Evolutionary conservation across 2,329 filamentous ascomycete species (phyloP), one percentile per base, ranked within the genome.

Genomic region (Calonectria pseudoturangicola): DNA sequence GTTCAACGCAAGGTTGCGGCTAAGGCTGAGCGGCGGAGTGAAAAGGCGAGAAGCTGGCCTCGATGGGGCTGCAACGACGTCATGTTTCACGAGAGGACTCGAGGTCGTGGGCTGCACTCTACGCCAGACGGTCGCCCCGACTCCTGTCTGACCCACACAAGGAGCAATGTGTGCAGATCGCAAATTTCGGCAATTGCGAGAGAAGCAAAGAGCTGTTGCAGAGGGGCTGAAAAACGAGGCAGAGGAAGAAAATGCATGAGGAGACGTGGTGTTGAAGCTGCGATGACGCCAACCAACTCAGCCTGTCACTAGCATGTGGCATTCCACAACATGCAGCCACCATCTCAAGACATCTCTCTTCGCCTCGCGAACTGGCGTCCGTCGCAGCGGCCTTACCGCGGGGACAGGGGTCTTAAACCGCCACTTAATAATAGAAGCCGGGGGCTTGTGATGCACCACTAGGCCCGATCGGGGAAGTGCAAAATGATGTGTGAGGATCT

Each of bases 41-140:
- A 28, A 47, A 16, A n/a, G 50, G 41, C 45, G 25, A 60, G 45
- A 21, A 21, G 41, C 27, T 33, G 27, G n/a, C 18, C 28, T 60
- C 21, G 48, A 62, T 25, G 58, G 58, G 45, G 47, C 56, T 63
- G 33, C 56, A 51, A 27, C 58, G 15, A 41, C 54, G 36, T 60
- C 54, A 41, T 47, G 45, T 50, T 54, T 69, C 27, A 30, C 39
- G 25, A 27, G 54, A 51, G 66, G 16, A 15, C n/a, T 39, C 51
- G n/a, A 36, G 16, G 39, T 47, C 10, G 16, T 36, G 66, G 43
- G 56, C 66, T 30, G 56, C 30, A 33, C 66, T 68, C 33, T 68
- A 50, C 54, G 56, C 66, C 33, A 63, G 36, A 62, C 28, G 28
- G 56, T 54, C 47, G 66, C 66, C 63, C 60, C 39, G 66, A 69